A percentile compares a stretch with the other conserved stretches of the same genome.
These are phyloP conservation scores for Helichrysum umbraculigerum DNA, from an alignment of 129 eudicot species.

Conservation along the genomic window DNA sequence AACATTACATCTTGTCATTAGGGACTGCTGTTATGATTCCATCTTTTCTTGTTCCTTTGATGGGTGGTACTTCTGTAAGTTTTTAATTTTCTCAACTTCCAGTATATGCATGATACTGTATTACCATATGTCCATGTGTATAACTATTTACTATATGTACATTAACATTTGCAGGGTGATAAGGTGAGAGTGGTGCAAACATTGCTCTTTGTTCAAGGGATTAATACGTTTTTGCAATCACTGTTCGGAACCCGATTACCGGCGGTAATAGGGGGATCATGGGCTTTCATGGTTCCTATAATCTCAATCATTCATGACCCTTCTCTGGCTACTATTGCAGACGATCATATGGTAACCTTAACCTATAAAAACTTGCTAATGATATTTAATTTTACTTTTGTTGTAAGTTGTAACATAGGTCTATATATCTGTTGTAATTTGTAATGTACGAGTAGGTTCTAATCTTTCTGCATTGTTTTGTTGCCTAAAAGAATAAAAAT, in stretches of 20 bases:
- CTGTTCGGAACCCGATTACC: slow-evolving; percentile 94
- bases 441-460: neutral
- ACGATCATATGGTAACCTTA: slow-evolving; percentile 60
- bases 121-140: slow-evolving; percentile 1
- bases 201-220: slow-evolving; percentile 88
- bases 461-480: neutral
- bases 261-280: slow-evolving; percentile 87
- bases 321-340: slow-evolving; percentile 58
- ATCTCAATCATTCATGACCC: slow-evolving; percentile 88
- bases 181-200: slow-evolving; percentile 97
- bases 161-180: slow-evolving; percentile 59
- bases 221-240: slow-evolving; percentile 86
- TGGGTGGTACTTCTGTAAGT: slow-evolving; percentile 96
- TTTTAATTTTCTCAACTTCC: neutral
- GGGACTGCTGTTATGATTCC: slow-evolving; percentile 99
- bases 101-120: neutral
- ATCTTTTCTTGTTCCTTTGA: slow-evolving; percentile 85
- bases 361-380: slow-evolving; percentile 18
- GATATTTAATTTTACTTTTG: neutral
- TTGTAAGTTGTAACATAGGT: slow-evolving; percentile 10
- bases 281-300: slow-evolving; percentile 96
- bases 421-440: neutral
- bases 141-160: slow-evolving; percentile 21
- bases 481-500: neutral
- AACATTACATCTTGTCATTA: slow-evolving; percentile 88